A percentile compares a stretch with the other conserved stretches of the same genome.
Conservation (phyloP, 225 moss, liverwort and hornwort genomes). For the Straminergon stramineum region DNA sequence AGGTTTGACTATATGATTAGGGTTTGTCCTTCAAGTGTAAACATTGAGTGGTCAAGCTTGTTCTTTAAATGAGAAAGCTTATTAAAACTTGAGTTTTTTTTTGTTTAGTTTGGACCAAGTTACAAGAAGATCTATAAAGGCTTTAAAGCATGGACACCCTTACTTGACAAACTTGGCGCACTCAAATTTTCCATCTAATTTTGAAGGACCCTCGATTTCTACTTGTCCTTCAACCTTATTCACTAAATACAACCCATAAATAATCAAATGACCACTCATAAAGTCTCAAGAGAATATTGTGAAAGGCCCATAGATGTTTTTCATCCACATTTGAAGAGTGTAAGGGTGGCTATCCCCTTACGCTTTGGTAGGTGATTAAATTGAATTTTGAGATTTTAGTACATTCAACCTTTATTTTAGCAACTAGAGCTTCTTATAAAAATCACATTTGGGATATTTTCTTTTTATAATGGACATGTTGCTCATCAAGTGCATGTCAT, state of each 20-base stretch:
- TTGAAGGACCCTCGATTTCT: no score
- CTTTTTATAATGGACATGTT: not conserved
- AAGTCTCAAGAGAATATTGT: no score
- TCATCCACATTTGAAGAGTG: no score
- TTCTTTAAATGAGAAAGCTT: not conserved
- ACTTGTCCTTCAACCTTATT: no score
- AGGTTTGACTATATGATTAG: not conserved
- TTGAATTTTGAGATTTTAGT: not conserved
- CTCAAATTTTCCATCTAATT: no score
- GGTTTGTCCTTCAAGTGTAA: not conserved
- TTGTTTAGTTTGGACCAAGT: not conserved
- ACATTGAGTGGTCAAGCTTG: not conserved
- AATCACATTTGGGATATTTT: not conserved
- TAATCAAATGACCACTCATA: no score
- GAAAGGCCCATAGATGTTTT: no score
- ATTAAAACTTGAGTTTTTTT: not conserved
- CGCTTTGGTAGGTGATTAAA: not conserved
- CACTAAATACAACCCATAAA: no score
- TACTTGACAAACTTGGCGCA: no score
- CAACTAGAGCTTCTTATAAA: fast-evolving
- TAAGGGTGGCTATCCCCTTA: no score
- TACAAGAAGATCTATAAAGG: not conserved
- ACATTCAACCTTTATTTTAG: not conserved
- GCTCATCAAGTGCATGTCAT: not conserved
- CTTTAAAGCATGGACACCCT: no score